Evolutionary conservation across 75 land plant genomes (phyloP).

Genomic region (Ceratopteris richardii): DNA sequence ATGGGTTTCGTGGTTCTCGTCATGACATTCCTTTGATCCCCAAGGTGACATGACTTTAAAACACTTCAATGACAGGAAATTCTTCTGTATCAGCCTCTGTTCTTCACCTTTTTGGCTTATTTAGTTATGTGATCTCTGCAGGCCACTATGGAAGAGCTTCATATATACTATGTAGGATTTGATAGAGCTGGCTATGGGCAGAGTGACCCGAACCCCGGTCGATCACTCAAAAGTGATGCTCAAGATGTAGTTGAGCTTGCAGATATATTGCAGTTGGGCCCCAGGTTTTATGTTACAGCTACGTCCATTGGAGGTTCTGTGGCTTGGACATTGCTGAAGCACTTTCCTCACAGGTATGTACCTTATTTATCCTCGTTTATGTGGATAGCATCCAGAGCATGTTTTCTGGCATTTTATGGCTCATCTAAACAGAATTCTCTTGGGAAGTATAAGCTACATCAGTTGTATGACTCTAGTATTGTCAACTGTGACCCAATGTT

Average conservation of each 20-base stretch:
- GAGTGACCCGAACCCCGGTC: conserved; percentile 74
- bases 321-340: conserved; percentile 69
- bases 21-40: conserved; percentile 23
- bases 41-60: conserved; percentile 16
- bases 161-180: conserved; percentile 56
- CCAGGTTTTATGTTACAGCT: conserved; percentile 61
- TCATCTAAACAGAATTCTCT: too few relatives aligned
- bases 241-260: conserved; percentile 76
- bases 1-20: conserved; percentile 53
- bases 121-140: too few relatives aligned
- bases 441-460: too few relatives aligned
- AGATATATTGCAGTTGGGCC: conserved; percentile 52
- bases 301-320: conserved; percentile 60
- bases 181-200: conserved; percentile 96
- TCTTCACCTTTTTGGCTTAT: too few relatives aligned
- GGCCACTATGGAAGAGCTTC: conserved; percentile 52
- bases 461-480: too few relatives aligned
- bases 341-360: conserved; percentile 73
- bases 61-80: neutral
- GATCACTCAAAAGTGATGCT: conserved; percentile 49
- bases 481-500: too few relatives aligned
- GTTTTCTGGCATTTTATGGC: neutral
- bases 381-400: neutral
- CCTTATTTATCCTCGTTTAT: neutral
- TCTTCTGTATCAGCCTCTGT: neutral